Base-by-base conservation (phyloP, 768 basidiomycete species). In the Sarcomyxa edulis region DNA sequence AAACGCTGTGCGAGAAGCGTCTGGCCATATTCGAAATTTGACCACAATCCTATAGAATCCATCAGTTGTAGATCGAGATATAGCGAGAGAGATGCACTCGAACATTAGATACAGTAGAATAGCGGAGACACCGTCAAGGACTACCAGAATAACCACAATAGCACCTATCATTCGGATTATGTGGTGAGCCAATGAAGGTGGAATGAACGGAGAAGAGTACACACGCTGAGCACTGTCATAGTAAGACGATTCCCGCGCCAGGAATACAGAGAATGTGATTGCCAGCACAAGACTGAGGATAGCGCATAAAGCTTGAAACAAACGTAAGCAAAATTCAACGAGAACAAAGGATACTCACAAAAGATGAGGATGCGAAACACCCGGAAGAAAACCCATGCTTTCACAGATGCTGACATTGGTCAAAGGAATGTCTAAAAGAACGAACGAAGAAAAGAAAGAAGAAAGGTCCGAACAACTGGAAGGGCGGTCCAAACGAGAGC, bases 21-120 rank as follows among this genome's bases (percentile, higher is more conserved):
- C 65, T 32, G 62, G 48, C 62, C 60, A 62, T 18, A 64, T 47
- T n/a, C 51, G 56, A 44, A 65, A 67, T 33, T 50, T 57, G 26
- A 66, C 59, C 25, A 67, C 61, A 16, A 64, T 59, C 67, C 65
- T 69, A 36, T n/a, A n/a, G n/a, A n/a, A n/a, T n/a, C n/a, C n/a
- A n/a, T n/a, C n/a, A n/a, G n/a, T n/a, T n/a, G n/a, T n/a, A n/a
- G n/a, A 25, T 37, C 10, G 14, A 32, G 12, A 7, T 16, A 31
- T 24, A 16, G 29, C n/a, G 21, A n/a, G n/a, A n/a, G n/a, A n/a
- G 20, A 21, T 14, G 6, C 16, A 6, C 19, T 37, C 50, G 43
- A 36, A 65, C 67, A 69, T 65, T 35, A 66, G 49, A 38, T 66
- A 66, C 18, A 62, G 42, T 16, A 65, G 40, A 29, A 66, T 51